These are phyloP conservation scores for Populus simonii DNA, from an alignment of 345 rosid genomes.

Conservation along the genomic window DNA sequence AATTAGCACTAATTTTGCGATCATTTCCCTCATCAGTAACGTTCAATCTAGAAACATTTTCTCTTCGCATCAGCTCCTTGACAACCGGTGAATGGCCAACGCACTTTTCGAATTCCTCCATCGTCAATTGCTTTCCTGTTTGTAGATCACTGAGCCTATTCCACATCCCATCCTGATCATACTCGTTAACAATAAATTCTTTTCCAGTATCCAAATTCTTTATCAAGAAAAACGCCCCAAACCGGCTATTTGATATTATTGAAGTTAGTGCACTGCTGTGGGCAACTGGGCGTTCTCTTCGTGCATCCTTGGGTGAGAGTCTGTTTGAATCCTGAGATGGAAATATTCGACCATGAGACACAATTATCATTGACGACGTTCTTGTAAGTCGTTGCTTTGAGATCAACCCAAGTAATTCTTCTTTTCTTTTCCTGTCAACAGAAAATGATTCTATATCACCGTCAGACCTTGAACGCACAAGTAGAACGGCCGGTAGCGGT, in stretches of 20 bases:
- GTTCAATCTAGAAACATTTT: slow-evolving; percentile 30
- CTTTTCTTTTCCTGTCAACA: slow-evolving; percentile 48
- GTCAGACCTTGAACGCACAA: slow-evolving; percentile 69
- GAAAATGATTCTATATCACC: slow-evolving; percentile 58
- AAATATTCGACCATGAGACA: slow-evolving; percentile 35
- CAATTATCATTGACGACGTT: slow-evolving; percentile 52
- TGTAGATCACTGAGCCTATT: slow-evolving; percentile 86
- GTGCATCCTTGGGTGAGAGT: slow-evolving; percentile 25
- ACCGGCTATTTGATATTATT: slow-evolving; percentile 26
- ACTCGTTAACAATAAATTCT: slow-evolving; percentile 82
- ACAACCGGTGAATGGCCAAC: slow-evolving; percentile 82
- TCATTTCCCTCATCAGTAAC: slow-evolving; percentile 8
- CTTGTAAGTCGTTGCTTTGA: slow-evolving; percentile 67
- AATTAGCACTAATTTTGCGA: slow-evolving; percentile 39
- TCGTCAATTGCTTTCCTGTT: slow-evolving; percentile 82
- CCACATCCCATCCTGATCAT: slow-evolving; percentile 74
- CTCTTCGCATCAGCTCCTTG: slow-evolving; percentile 81
- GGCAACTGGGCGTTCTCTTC: slow-evolving; percentile 3
- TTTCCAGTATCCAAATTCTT: slow-evolving; percentile 85
- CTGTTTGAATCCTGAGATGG: slow-evolving; percentile 40
- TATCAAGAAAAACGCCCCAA: slow-evolving; percentile 74
- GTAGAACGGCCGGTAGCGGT: slow-evolving; percentile 28
- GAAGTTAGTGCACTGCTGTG: slow-evolving; percentile 28
- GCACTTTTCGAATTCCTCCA: slow-evolving; percentile 86
- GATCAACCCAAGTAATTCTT: slow-evolving; percentile 51